phyloP scores from a whole-genome alignment of 2,329 filamentous ascomycete species.

The Alternaria gaisen region DNA sequence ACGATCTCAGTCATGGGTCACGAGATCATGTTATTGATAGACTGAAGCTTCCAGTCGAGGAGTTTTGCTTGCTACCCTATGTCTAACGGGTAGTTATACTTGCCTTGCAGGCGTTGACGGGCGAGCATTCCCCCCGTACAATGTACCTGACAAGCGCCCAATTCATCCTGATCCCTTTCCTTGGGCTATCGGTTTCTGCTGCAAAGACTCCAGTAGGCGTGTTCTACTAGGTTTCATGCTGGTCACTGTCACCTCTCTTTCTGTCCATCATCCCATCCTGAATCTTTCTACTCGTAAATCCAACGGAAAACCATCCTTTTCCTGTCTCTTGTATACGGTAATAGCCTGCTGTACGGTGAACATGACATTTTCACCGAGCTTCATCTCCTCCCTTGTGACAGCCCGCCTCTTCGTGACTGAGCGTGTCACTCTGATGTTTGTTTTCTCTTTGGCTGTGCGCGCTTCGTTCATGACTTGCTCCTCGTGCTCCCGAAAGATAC shows the following conservation, averaged over 20 bases:
- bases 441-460: background rate
- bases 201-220: background rate
- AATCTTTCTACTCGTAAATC: background rate
- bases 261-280: background rate
- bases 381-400: background rate
- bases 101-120: background rate
- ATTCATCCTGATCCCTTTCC: background rate
- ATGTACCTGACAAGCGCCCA: background rate
- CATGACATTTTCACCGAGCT: background rate
- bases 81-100: background rate
- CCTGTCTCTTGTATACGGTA: background rate
- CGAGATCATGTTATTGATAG: background rate
- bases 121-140: background rate
- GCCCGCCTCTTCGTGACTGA: background rate
- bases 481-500: background rate
- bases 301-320: background rate
- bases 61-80: background rate
- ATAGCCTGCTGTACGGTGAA: background rate
- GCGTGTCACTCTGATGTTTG: background rate
- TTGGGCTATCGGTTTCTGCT: background rate
- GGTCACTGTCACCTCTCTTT: background rate
- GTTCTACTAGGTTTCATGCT: background rate
- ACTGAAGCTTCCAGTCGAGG: background rate
- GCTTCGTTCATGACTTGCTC: background rate
- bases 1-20: background rate